These are phyloP conservation scores for Cicer bijugum DNA, from an alignment of 306 rosid species.

Conservation along the genomic window DNA sequence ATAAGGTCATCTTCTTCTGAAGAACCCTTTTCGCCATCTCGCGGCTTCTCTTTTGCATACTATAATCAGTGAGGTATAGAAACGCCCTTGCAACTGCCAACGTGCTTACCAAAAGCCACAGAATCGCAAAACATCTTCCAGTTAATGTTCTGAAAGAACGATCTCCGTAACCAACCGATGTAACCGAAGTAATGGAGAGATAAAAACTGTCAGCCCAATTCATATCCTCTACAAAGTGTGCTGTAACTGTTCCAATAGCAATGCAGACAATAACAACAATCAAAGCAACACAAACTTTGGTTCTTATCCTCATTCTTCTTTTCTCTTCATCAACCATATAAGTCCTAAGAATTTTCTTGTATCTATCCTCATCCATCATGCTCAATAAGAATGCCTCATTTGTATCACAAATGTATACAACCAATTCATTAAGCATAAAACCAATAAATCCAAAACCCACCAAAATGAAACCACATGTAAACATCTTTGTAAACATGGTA, in stretches of 20 bases:
- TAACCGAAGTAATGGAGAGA: slow-evolving; percentile 71
- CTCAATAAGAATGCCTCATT: slow-evolving; percentile 63
- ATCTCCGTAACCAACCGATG: slow-evolving; percentile 83
- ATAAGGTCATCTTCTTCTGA: slow-evolving; percentile 64
- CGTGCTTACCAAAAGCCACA: slow-evolving; percentile 76
- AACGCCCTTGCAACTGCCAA: slow-evolving; percentile 72
- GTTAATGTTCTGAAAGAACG: slow-evolving; percentile 52
- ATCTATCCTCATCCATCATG: slow-evolving; percentile 56
- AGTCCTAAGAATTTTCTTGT: slow-evolving; percentile 50
- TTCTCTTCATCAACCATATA: slow-evolving; percentile 66
- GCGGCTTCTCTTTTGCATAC: slow-evolving; percentile 70
- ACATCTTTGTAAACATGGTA: slow-evolving; percentile 59
- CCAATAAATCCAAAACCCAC: slow-evolving; percentile 70
- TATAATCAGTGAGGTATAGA: slow-evolving; percentile 66
- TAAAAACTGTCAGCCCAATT: slow-evolving; percentile 66
- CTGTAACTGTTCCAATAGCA: slow-evolving; percentile 57
- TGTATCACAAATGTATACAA: slow-evolving; percentile 65
- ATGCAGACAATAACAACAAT: slow-evolving; percentile 62
- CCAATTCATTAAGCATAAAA: slow-evolving; percentile 62
- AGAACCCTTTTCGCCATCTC: slow-evolving; percentile 62
- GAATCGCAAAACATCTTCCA: slow-evolving; percentile 68
- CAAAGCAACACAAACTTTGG: slow-evolving; percentile 61
- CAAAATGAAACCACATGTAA: slow-evolving; percentile 64
- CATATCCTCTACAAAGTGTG: slow-evolving; percentile 55
- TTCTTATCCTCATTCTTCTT: slow-evolving; percentile 78